These are phyloP conservation scores for Serendipita sp. DNA, from an alignment of 768 basidiomycete genomes.

Conservation along the genomic window DNA sequence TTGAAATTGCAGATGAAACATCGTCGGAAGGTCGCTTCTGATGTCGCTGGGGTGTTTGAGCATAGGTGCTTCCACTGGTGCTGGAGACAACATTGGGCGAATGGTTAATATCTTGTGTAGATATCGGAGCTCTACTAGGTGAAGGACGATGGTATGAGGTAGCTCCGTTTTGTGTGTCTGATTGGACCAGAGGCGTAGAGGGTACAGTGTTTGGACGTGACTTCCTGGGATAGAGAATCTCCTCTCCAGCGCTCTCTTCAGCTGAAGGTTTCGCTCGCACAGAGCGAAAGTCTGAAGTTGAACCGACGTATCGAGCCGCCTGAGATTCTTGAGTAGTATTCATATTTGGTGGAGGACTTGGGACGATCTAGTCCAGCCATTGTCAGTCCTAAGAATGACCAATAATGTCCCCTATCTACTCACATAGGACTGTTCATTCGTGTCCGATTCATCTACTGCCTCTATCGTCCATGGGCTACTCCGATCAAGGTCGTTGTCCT, in stretches of 20 bases:
- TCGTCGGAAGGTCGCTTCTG: constrained; percentile 68
- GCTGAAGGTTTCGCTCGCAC: constrained; percentile 34
- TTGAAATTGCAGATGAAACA: constrained; percentile 26
- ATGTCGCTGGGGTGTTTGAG: constrained; percentile 25
- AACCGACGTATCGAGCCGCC: neutral
- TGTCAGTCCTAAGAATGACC: neutral
- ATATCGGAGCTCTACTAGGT: neutral
- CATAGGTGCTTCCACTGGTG: neutral
- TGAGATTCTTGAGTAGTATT: constrained; percentile 23
- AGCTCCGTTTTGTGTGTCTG: neutral
- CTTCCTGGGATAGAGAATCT: constrained; percentile 67
- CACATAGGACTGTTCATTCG: constrained; percentile 38
- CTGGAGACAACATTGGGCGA: neutral
- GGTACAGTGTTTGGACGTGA: constrained; percentile 17
- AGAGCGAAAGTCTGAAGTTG: constrained; percentile 2
- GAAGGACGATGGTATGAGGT: constrained; percentile 11
- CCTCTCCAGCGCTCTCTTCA: constrained; percentile 75
- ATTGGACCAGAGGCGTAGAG: constrained; percentile 12
- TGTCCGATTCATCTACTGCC: constrained; percentile 57
- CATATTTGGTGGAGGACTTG: constrained; percentile 20
- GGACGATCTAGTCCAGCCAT: constrained; percentile 6
- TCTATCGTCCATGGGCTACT: constrained; percentile 85
- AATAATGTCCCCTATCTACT: constrained; percentile 13
- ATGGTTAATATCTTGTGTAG: neutral
- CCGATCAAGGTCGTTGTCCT: constrained; percentile 35